These are phyloP conservation scores for Rhododendron griersonianum DNA, from an alignment of 148 eudicot species.

Conservation along the genomic window DNA sequence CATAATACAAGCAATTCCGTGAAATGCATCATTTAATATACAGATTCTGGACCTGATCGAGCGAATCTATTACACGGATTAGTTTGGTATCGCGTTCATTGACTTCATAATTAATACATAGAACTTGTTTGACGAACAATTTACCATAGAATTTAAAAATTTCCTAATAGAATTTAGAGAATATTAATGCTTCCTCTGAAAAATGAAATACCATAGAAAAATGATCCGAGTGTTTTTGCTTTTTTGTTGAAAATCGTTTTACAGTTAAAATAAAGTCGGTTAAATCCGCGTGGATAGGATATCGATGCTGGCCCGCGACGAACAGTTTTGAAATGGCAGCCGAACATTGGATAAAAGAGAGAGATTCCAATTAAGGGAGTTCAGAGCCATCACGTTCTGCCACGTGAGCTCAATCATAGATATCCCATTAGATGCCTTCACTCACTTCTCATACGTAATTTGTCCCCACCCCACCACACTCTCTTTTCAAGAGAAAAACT, in stretches of 20 bases:
- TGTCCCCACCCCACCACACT: neutral
- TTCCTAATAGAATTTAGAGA: neutral
- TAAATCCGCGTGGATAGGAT: no score
- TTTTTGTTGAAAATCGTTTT: neutral
- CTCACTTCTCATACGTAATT: neutral
- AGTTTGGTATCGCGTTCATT: no score
- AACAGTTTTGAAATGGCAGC: neutral
- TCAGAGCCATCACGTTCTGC: neutral
- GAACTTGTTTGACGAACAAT: no score
- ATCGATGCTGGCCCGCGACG: no score
- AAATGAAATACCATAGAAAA: neutral
- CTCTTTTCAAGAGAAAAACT: neutral
- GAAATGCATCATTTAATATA: no score
- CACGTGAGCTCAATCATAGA: neutral
- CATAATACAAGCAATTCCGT: no score
- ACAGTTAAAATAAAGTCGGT: no score
- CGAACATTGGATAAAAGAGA: neutral
- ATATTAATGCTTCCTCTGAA: no score
- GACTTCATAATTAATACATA: no score
- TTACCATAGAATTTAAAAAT: no score
- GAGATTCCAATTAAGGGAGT: neutral
- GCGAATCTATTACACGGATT: no score
- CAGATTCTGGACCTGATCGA: no score
- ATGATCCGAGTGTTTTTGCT: neutral
- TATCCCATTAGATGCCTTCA: neutral